Conservation (phyloP, 2,329 filamentous ascomycete genomes). For the Colletotrichum liaoningense region DNA sequence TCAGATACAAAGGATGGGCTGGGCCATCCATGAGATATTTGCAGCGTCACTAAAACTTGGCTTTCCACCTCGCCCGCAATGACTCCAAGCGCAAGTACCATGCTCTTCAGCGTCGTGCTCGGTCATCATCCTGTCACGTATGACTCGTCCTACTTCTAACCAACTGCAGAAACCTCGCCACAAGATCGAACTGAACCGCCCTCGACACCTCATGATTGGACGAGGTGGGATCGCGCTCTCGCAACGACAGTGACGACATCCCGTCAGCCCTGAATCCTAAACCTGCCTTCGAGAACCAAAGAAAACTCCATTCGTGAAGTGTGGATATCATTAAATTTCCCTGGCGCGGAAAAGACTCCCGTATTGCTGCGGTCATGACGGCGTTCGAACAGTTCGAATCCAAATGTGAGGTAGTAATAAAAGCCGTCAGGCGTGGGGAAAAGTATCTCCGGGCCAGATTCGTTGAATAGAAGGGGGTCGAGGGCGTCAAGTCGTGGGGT, state of each 20-base stretch:
- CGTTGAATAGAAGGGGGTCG: conserved; percentile 17
- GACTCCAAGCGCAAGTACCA: background rate
- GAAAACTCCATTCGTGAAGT: conserved; percentile 28
- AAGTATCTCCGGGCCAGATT: conserved; percentile 1
- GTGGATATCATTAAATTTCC: conserved; percentile 37
- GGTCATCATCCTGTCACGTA: conserved; percentile 5
- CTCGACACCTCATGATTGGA: conserved; percentile 21
- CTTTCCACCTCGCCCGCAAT: background rate
- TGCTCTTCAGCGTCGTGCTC: conserved; percentile 13
- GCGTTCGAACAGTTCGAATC: conserved; percentile 12
- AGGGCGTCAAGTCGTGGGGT: conserved; percentile 29
- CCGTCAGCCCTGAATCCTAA: conserved; percentile 19
- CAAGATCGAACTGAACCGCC: conserved; percentile 14
- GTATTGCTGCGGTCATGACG: conserved; percentile 10
- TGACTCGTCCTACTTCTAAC: background rate
- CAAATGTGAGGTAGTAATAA: conserved; percentile 15
- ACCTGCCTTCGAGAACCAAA: conserved; percentile 29
- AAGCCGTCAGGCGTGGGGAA: background rate
- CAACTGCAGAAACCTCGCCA: conserved; percentile 11
- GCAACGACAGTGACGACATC: conserved; percentile 19
- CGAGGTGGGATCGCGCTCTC: conserved; percentile 14
- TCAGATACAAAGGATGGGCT: conserved; percentile 5
- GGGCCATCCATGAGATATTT: conserved; percentile 16
- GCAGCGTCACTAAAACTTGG: conserved; percentile 16
- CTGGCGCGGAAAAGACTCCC: conserved; percentile 13